A percentile compares a stretch with the other conserved stretches of the same genome.
Conservation (phyloP, 768 basidiomycete genomes). For the Psilocybe sp. region DNA sequence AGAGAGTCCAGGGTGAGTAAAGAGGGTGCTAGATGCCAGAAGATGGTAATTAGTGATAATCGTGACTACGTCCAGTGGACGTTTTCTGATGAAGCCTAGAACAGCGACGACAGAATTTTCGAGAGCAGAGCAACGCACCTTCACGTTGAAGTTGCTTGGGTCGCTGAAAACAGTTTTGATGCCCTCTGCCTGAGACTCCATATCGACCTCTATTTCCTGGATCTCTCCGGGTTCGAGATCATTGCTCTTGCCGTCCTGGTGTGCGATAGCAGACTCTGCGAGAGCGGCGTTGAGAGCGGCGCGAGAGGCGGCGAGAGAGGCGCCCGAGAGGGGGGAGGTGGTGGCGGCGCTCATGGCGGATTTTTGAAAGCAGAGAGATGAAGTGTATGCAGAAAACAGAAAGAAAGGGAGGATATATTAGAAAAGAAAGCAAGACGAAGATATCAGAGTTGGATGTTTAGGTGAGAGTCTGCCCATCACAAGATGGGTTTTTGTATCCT, state of each 20-base stretch:
- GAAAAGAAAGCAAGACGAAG: slow-evolving; percentile 1
- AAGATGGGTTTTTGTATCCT: slow-evolving; percentile 18
- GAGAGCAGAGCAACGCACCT: slow-evolving; percentile 45
- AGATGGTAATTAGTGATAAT: no score
- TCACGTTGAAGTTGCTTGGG: slow-evolving; percentile 93
- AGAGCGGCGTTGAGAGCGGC: slow-evolving; percentile 76
- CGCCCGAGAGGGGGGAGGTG: slow-evolving; percentile 54
- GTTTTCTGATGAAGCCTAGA: no score
- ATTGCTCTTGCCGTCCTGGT: slow-evolving; percentile 24
- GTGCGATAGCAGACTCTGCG: slow-evolving; percentile 32
- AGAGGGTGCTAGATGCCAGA: slow-evolving; percentile 71
- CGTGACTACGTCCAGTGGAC: no score
- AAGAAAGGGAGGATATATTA: slow-evolving; percentile 4
- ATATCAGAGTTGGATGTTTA: slow-evolving; percentile 22
- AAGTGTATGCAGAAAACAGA: slow-evolving; percentile 12
- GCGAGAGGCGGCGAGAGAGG: slow-evolving; percentile 76
- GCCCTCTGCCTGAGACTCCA: slow-evolving; percentile 77
- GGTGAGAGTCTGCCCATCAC: slow-evolving; percentile 16
- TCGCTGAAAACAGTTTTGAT: slow-evolving; percentile 94
- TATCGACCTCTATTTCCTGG: slow-evolving; percentile 67
- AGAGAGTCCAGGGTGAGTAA: slow-evolving; percentile 93
- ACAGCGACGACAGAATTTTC: no score
- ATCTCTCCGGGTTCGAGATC: slow-evolving; percentile 77
- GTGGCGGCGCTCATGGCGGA: slow-evolving; percentile 25
- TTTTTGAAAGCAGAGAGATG: slow-evolving; percentile 15